These are phyloP conservation scores for Trametes hirsuta DNA, from an alignment of 1,284 basidiomycete species.

Conservation along the genomic window DNA sequence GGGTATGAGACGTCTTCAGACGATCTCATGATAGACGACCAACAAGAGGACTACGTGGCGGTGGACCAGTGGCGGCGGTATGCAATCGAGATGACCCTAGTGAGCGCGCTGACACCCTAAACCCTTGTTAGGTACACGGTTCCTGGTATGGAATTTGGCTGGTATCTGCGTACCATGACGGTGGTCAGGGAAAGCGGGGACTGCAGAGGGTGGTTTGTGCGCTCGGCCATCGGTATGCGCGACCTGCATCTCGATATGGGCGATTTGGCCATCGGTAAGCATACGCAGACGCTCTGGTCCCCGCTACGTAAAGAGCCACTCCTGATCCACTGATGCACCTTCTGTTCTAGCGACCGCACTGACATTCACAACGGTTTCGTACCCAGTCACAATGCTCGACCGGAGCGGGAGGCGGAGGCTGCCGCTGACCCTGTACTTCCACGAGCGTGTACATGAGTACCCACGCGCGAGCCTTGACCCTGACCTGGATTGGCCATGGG, in stretches of 20 bases:
- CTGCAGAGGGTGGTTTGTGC: conserved; percentile 11
- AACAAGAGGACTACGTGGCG: background rate
- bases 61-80: conserved; percentile 3
- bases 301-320: no score
- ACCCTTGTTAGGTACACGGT: conserved; percentile 1
- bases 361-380: conserved; percentile 9
- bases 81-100: background rate
- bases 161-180: conserved; percentile 8
- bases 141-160: background rate
- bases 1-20: background rate
- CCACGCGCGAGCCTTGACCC: conserved; percentile 5
- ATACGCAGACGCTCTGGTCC: no score
- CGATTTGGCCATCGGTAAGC: conserved; percentile 12
- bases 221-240: background rate
- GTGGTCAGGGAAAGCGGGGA: conserved; percentile 3
- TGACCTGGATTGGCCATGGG: conserved; percentile 18
- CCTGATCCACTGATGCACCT: background rate
- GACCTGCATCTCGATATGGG: background rate
- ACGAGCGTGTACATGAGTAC: conserved; percentile 13
- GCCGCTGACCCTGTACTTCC: conserved; percentile 12
- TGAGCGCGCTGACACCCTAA: background rate
- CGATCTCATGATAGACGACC: background rate
- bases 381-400: conserved; percentile 2
- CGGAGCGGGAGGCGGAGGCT: background rate
- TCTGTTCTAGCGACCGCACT: conserved; percentile 2